Percentiles rank a stretch among this genome's conserved stretches.
Evolutionary conservation across 2,329 filamentous ascomycete species (phyloP).

Genomic region (Pseudocercospora eumusae): DNA sequence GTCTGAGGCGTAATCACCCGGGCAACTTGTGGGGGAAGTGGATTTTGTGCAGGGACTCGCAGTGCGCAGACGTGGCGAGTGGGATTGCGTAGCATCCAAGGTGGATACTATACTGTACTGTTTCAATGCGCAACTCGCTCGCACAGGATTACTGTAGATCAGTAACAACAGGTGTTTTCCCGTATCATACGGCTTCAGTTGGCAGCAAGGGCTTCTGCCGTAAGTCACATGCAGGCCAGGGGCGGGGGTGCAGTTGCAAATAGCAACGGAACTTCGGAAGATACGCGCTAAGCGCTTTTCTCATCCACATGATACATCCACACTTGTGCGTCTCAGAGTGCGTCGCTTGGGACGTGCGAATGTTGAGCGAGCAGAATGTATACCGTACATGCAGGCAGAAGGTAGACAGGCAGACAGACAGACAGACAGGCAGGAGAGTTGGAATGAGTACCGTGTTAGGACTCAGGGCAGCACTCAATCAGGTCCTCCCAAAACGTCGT

Average conservation of each 20-base stretch:
- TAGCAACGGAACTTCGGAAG: background rate
- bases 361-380: background rate
- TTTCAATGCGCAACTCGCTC: background rate
- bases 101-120: conserved; percentile 1
- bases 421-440: too few species aligned
- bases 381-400: too few species aligned
- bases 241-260: too few species aligned
- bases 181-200: too few species aligned
- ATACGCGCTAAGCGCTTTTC: background rate
- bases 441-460: too few species aligned
- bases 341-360: background rate
- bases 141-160: background rate
- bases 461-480: too few species aligned
- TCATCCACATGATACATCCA: too few species aligned
- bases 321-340: background rate
- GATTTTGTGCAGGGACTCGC: background rate
- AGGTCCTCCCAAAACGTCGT: background rate
- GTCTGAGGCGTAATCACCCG: background rate
- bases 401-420: too few species aligned
- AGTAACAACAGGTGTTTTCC: background rate
- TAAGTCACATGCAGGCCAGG: background rate
- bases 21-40: background rate
- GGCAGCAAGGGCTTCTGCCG: background rate
- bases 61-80: conserved; percentile 8
- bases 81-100: conserved; percentile 8